Base-by-base conservation (phyloP, 2,329 filamentous ascomycete genomes). In the Ceratocystis cacaofunesta region DNA sequence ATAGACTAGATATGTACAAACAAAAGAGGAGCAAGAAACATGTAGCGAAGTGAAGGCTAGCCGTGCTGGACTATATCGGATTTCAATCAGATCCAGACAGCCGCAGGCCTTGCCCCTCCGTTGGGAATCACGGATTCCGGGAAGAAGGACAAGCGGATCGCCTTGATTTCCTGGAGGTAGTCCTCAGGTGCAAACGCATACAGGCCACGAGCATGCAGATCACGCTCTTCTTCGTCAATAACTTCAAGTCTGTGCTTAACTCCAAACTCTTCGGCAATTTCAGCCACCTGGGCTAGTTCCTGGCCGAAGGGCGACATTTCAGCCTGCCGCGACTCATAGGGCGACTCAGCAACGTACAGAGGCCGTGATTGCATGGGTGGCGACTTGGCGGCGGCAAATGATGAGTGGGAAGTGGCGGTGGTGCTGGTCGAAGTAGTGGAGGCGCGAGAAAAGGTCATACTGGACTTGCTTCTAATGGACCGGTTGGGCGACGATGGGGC, bases 251-350 rank as follows among this genome's bases (percentile, higher is more conserved):
- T 76, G 46, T 84, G 80, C 68, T 82, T 80, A 36, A 85, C 80
- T 52, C 85, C 85, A 70, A 90, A 92, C 75, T 96, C 92, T 76
- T 97, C 94, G 0, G 88, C 92, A 17, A 96, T 82, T 75, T 97
- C 94, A 64, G 91, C 90, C 28, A 97, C 89, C 75, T 97, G 88
- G 66, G 90, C 90, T 64, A 97, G 79, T 75, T 99, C 94, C 62
- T 87, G 86, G 64, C 90, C 90, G 71, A 97, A 97, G 0, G 92
- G 92, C 73, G 94, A 84, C 3, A 58, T 58, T 32, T 78, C 74
- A 72, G 76, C n/a, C 75, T 69, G 68, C 62, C 58, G 68, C 58
- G 28, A 52, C 41, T 66, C 65, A 12, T 66, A 66, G 62, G 73
- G 69, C 62, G 72, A 70, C 65, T 72, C 72, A 61, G 73, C 69